Conservation (phyloP, 2,329 filamentous ascomycete genomes). For the Exophiala alcalophila region DNA sequence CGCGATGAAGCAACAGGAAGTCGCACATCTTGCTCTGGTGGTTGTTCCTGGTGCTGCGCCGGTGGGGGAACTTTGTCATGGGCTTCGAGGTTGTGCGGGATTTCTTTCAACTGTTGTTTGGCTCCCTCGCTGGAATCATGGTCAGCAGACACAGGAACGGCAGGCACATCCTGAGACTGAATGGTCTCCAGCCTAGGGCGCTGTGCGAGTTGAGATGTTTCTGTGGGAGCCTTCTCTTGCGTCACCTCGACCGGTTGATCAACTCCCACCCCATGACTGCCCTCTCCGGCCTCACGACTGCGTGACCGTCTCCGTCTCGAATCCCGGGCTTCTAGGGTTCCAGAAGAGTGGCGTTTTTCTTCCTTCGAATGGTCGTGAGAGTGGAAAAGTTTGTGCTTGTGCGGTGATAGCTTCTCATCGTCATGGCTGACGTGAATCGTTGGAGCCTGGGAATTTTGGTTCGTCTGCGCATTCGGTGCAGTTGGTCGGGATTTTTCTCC, state of each 20-base stretch:
- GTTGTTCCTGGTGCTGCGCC: constrained; percentile 42
- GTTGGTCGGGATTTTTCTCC: constrained; percentile 27
- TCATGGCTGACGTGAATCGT: constrained; percentile 75
- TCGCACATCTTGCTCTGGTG: constrained; percentile 41
- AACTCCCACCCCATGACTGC: constrained; percentile 8
- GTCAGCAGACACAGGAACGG: constrained; percentile 7
- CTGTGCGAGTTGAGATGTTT: neutral
- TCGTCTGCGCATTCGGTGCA: constrained; percentile 20
- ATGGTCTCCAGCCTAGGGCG: constrained; percentile 12
- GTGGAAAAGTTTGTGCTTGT: constrained; percentile 32
- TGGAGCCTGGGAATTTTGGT: constrained; percentile 51
- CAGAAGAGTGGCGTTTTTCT: constrained; percentile 12
- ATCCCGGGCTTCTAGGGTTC: neutral
- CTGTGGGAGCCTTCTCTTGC: constrained; percentile 8
- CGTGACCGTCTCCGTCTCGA: constrained; percentile 12
- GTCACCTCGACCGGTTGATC: constrained; percentile 20
- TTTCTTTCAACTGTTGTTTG: constrained; percentile 23
- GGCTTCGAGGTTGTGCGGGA: constrained; percentile 38
- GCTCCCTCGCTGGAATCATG: constrained; percentile 20
- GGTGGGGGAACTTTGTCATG: constrained; percentile 37
- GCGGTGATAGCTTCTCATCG: constrained; percentile 36
- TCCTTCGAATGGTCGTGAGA: constrained; percentile 32
- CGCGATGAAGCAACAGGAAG: constrained; percentile 33
- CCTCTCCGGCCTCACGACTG: constrained; percentile 17
- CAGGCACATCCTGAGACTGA: constrained; percentile 28